Evolutionary conservation across 1,139 yeast species (phyloP).

Genomic region (Protomyces gravidus): DNA sequence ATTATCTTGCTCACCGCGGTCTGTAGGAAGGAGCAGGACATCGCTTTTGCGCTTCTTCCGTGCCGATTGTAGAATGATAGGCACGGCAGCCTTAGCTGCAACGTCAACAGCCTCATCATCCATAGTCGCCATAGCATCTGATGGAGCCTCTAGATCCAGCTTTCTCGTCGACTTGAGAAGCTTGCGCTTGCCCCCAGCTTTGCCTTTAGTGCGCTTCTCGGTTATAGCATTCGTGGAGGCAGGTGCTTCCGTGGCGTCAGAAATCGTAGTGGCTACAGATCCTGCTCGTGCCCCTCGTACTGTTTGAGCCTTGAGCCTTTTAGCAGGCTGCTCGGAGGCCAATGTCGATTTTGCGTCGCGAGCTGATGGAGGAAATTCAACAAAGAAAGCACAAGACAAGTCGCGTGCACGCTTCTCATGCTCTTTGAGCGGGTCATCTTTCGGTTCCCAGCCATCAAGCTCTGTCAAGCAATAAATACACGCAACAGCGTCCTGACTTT

Average conservation of each 20-base stretch:
- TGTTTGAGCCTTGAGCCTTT: neutral
- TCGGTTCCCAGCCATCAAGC: constrained; percentile 66
- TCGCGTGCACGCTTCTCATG: constrained; percentile 42
- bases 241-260: neutral
- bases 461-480: constrained; percentile 69
- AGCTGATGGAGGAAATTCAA: constrained; percentile 27
- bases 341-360: constrained; percentile 3
- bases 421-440: constrained; percentile 53
- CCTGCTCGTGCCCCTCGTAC: neutral
- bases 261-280: neutral
- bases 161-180: neutral
- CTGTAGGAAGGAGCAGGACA: neutral
- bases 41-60: constrained; percentile 18
- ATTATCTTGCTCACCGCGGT: neutral
- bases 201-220: neutral
- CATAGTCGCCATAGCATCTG: neutral
- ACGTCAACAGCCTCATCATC: constrained; percentile 6
- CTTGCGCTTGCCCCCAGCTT: neutral
- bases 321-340: neutral
- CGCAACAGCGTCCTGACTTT: constrained; percentile 57
- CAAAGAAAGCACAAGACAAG: constrained; percentile 53
- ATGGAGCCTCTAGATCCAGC: neutral
- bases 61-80: constrained; percentile 13
- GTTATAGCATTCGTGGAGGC: neutral
- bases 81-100: constrained; percentile 5